Base-by-base conservation (phyloP, 2,329 filamentous ascomycete species). In the Neospermospora avenae region DNA sequence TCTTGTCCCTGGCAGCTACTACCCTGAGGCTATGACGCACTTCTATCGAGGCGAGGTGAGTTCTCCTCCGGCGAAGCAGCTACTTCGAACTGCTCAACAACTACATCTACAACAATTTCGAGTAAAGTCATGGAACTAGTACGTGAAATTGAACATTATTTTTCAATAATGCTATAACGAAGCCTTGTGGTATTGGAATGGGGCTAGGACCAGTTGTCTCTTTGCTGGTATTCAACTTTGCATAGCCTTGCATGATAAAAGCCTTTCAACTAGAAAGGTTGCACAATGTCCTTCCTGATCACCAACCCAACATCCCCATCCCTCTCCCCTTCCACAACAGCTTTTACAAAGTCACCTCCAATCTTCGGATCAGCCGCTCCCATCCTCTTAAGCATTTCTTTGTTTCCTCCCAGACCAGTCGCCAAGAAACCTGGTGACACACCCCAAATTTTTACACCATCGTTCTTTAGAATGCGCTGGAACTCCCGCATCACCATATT, bases 401-500 rank as follows among this genome's bases (percentile, higher is more conserved):
- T 56, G 2, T 65, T 58, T 3, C 71, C 75, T 0, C 75, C 77
- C 1, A 84, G 61, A 2, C 75, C 73, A 0, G 80, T 84, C 1
- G 76, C 79, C 49, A 83, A 66, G 42, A 79, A 75, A 0, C 81
- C 81, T 0, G 80, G 81, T 5, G 73, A 76, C 13, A 83, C 69
- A 25, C 67, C 68, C 73, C 74, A 84, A 0, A 80, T 77, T 68
- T 79, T 81, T 2, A 83, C 78, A 0, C 79, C 79, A 55, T 84
- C 81, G 1, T 74, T 74, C 52, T 71, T 73, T 34, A 84, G 69
- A 2, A 75, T 67, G 37, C 76, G 72, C 46, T 70, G 61, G 75
- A 75, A 81, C 61, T 80, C 75, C 14, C 75, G 68, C 78, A 80
- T 78, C 63, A 81, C 57, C 78, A 81, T 81, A 62, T 80, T 80